A percentile compares a stretch with the other conserved stretches of the same genome.
phyloP scores from a whole-genome alignment of 371 early-diverging fungal species.

The Capillidium heterosporum region DNA sequence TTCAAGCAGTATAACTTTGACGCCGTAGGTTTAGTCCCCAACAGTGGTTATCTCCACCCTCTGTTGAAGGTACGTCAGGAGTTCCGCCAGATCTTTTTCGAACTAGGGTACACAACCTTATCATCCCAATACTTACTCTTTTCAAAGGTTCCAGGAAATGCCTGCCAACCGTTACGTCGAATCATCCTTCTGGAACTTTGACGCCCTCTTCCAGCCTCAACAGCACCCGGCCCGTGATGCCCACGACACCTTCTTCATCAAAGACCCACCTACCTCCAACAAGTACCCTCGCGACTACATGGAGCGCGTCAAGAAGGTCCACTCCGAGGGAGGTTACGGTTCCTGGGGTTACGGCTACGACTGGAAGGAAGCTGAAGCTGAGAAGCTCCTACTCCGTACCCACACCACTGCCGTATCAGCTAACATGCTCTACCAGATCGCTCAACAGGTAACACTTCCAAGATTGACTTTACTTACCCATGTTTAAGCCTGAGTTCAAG shows the following conservation, averaged over 20 bases:
- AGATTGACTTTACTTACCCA: neutral
- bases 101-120: constrained; percentile 60
- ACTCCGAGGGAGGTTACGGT: constrained; percentile 92
- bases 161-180: constrained; percentile 97
- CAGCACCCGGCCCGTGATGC: constrained; percentile 98
- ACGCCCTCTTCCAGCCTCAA: constrained; percentile 99
- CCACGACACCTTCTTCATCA: constrained; percentile 99
- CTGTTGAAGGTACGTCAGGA: constrained; percentile 98
- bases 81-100: constrained; percentile 98
- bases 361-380: constrained; percentile 92
- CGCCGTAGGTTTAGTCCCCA: constrained; percentile 66
- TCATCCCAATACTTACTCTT: neutral
- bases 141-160: constrained; percentile 94
- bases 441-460: constrained; percentile 44
- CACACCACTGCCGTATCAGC: constrained; percentile 98
- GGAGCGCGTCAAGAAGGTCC: constrained; percentile 83
- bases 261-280: constrained; percentile 63
- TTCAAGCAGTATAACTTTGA: constrained; percentile 99
- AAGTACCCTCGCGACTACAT: constrained; percentile 76
- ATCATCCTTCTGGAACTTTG: constrained; percentile 99
- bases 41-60: constrained; percentile 94
- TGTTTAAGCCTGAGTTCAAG: constrained; percentile 35
- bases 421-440: constrained; percentile 85
- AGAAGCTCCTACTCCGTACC: constrained; percentile 92
- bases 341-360: constrained; percentile 89